phyloP scores from a whole-genome alignment of 331 rosid species.

The Arachis monticola region DNA sequence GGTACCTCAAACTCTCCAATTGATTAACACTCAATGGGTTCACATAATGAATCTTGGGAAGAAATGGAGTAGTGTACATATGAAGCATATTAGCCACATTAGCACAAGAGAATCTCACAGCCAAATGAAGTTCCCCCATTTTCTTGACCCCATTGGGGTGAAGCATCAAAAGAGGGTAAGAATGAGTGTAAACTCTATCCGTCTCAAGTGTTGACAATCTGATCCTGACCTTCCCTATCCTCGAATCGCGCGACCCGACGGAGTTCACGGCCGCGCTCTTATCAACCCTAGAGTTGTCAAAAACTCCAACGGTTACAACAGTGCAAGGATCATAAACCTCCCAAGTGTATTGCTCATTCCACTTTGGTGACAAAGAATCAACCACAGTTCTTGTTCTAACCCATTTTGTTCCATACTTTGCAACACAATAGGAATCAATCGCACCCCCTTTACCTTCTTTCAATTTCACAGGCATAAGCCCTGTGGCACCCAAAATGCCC shows the following conservation, averaged over 20 bases:
- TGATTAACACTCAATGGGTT: constrained; percentile 56
- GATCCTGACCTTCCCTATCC: constrained; percentile 65
- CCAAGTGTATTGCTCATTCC: constrained; percentile 77
- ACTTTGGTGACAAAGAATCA: constrained; percentile 61
- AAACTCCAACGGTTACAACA: constrained; percentile 59
- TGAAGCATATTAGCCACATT: constrained; percentile 55
- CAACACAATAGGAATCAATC: constrained; percentile 66
- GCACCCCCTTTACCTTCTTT: constrained; percentile 66
- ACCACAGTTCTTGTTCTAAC: constrained; percentile 62
- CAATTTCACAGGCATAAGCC: constrained; percentile 67
- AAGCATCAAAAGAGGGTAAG: constrained; percentile 64
- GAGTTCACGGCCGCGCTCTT: constrained; percentile 12
- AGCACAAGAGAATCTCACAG: constrained; percentile 58
- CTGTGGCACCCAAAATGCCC: constrained; percentile 69
- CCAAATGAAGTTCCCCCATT: constrained; percentile 73
- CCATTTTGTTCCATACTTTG: constrained; percentile 71
- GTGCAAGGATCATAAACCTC: constrained; percentile 73
- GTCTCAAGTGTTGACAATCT: constrained; percentile 60
- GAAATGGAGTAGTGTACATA: constrained; percentile 55
- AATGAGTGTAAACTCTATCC: constrained; percentile 62
- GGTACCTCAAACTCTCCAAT: constrained; percentile 55
- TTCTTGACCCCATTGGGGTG: constrained; percentile 64
- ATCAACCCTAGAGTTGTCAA: constrained; percentile 56
- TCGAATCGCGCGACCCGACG: constrained; percentile 51
- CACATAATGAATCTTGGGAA: constrained; percentile 67